Base-by-base conservation (phyloP, 2,329 filamentous ascomycete species). In the Exophiala dermatitidis region DNA sequence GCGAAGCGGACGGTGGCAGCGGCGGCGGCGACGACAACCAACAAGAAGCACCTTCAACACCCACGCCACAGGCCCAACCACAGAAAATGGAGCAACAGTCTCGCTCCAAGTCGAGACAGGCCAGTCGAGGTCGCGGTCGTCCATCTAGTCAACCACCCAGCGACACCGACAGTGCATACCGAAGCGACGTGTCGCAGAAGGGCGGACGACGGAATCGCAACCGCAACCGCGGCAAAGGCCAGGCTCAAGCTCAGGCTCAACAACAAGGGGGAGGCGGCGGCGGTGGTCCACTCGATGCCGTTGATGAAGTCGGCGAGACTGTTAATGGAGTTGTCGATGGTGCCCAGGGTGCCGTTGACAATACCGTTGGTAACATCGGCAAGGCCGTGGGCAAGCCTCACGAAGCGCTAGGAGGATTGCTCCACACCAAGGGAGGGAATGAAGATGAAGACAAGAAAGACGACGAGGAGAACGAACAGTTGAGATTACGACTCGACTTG, bases 401-500 rank as follows among this genome's bases (percentile, higher is more conserved):
- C 4, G 72, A 74, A 46, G 71, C 71, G 3, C 66, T 74, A n/a
- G 71, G 71, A 1, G 42, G 69, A 3, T 46, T 64, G 38, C 58
- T 64, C 52, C 60, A 61, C 34, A 46, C 38, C 31, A 53, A 53
- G 10, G 58, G 86, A 60, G 0, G 91, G 74, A 12, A 83, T 81
- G 3, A 81, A 58, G 64, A 56, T 28, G 54, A 56, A 37, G 57
- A 48, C 3, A 54, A 54, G 8, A 53, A 42, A 2, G 46, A 55
- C n/a, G 60, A 57, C 19, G 48, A 28, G 7, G 59, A 48, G 4
- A 45, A 63, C 41, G 62, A 63, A 44, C 60, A 62, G 79, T 70
- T 83, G 59, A 75, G 78, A 61, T 62, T 82, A 67, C 71, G 77
- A 61, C 63, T 83, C 58, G 80, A 83, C 61, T 68, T 82, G 60